Percentiles rank a stretch among this genome's conserved stretches.
Evolutionary conservation across 1,284 basidiomycete genomes (phyloP).

Genomic region (Moesziomyces globuligerus): DNA sequence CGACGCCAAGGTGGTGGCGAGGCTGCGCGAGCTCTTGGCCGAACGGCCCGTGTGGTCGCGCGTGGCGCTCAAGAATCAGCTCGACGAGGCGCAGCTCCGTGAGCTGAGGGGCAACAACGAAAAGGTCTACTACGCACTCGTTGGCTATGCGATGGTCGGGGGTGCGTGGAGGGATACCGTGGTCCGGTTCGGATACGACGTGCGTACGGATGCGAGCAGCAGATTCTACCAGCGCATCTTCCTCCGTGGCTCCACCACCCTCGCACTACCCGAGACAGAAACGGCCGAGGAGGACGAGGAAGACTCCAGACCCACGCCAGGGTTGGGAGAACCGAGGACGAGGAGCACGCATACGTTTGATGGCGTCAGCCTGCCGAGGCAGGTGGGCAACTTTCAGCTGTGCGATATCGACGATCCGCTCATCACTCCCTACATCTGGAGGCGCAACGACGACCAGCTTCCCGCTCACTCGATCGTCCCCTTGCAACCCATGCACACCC

Average conservation of each 20-base stretch:
- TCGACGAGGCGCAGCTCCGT: conserved; percentile 76
- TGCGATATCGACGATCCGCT: conserved; percentile 89
- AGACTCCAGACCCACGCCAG: no score
- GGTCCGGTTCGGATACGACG: conserved; percentile 88
- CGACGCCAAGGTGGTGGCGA: conserved; percentile 10
- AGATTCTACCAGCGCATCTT: conserved; percentile 71
- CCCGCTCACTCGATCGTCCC: not conserved
- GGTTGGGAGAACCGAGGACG: not conserved
- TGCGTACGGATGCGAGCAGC: conserved; percentile 76
- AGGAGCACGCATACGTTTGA: conserved; percentile 84
- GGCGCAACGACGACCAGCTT: conserved; percentile 7
- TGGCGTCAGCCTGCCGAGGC: conserved; percentile 79
- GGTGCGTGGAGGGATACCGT: conserved; percentile 93
- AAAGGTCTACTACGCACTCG: conserved; percentile 70
- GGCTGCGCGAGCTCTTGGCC: conserved; percentile 61
- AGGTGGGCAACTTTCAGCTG: conserved; percentile 89
- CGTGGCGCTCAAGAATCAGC: conserved; percentile 82
- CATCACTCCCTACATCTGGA: conserved; percentile 45
- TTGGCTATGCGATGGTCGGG: conserved; percentile 85
- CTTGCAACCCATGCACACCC: conserved; percentile 2
- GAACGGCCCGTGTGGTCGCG: conserved; percentile 89
- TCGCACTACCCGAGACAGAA: not conserved
- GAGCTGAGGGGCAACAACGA: conserved; percentile 70
- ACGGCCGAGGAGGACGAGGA: conserved; percentile 5
- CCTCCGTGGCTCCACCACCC: conserved; percentile 17